Evolutionary conservation across 2,329 filamentous ascomycete genomes (phyloP).

Genomic region (Didymellaceae sp.): DNA sequence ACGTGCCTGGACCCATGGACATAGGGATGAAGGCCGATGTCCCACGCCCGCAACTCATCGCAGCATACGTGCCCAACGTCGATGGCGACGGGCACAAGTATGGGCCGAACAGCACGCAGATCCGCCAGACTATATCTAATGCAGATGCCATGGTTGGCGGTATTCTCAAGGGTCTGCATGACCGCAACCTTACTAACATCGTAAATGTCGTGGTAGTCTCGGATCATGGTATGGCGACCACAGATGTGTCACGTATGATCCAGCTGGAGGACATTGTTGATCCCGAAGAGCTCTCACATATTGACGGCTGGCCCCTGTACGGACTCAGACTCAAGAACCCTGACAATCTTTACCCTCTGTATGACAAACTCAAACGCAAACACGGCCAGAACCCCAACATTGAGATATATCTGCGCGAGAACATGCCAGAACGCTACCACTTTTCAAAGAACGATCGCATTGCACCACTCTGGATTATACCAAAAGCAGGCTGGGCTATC

Average conservation of each 20-base stretch:
- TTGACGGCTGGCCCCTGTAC: slow-evolving; percentile 92
- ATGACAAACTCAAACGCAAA: slow-evolving; percentile 63
- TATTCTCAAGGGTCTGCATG: slow-evolving; percentile 76
- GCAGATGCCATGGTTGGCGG: slow-evolving; percentile 83
- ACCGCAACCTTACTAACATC: slow-evolving; percentile 83
- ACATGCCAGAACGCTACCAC: slow-evolving; percentile 94
- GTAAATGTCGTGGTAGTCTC: slow-evolving; percentile 97
- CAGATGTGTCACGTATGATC: slow-evolving; percentile 77
- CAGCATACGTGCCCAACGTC: slow-evolving; percentile 92
- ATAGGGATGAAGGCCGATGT: slow-evolving; percentile 54
- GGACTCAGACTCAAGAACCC: slow-evolving; percentile 81
- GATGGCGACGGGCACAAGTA: slow-evolving; percentile 86
- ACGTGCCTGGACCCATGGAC: slow-evolving; percentile 76
- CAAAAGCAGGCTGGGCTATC: slow-evolving; percentile 91
- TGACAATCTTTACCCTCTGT: slow-evolving; percentile 69
- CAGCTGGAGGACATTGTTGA: slow-evolving; percentile 92
- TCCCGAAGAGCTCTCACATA: slow-evolving; percentile 76
- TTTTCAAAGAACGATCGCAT: slow-evolving; percentile 89
- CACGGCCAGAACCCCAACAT: slow-evolving; percentile 70
- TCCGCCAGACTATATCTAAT: slow-evolving; percentile 74
- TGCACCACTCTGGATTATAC: slow-evolving; percentile 92
- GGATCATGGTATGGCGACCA: slow-evolving; percentile 98
- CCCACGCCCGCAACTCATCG: slow-evolving; percentile 85
- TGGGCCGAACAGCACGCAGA: slow-evolving; percentile 94
- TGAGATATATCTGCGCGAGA: slow-evolving; percentile 85